Evolutionary conservation across 1,284 basidiomycete genomes (phyloP).

Genomic region (Heterobasidion annosum): DNA sequence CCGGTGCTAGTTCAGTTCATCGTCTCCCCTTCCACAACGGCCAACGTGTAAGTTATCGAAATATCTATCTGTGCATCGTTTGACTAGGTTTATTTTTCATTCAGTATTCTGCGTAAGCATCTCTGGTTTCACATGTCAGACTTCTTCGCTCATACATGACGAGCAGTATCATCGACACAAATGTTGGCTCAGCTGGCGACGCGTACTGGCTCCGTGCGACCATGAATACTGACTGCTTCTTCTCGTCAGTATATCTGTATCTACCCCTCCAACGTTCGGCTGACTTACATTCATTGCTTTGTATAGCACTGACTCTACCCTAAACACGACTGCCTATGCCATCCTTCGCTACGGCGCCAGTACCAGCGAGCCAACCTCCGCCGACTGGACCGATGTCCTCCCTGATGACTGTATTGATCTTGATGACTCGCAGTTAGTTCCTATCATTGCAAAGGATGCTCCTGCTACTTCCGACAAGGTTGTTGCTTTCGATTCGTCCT

Average conservation of each 20-base stretch:
- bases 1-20: background rate
- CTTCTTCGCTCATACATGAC: background rate
- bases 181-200: background rate
- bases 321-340: background rate
- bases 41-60: background rate
- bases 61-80: background rate
- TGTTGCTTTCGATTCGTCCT: background rate
- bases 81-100: background rate
- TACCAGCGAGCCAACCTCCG: background rate
- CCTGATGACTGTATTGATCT: background rate
- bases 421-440: background rate
- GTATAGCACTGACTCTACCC: background rate
- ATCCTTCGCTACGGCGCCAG: background rate
- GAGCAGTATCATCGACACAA: background rate
- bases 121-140: background rate
- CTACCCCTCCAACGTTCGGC: too few species aligned
- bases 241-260: background rate
- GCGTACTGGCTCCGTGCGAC: background rate
- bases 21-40: background rate
- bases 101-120: background rate
- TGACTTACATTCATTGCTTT: background rate
- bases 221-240: background rate
- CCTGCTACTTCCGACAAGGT: background rate
- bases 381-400: background rate
- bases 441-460: background rate